phyloP scores from a whole-genome alignment of 805 yeast species.

The Komagataella populi region DNA sequence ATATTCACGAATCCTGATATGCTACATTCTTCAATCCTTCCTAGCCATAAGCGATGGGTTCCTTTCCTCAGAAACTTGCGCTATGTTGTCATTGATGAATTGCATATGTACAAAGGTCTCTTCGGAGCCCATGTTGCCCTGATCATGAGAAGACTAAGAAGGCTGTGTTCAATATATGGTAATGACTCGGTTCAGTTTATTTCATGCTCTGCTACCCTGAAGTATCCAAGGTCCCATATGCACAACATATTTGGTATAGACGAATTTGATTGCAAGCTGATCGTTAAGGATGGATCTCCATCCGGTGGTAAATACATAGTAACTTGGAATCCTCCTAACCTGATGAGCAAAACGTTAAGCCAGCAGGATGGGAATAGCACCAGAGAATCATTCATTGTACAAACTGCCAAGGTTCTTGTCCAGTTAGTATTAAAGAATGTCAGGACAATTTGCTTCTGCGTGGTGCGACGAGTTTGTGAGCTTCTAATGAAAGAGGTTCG shows the following conservation, averaged over 20 bases:
- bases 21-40: slow-evolving; percentile 74
- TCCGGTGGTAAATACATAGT: slow-evolving; percentile 62
- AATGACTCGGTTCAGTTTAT: slow-evolving; percentile 50
- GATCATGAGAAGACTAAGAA: slow-evolving; percentile 64
- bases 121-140: slow-evolving; percentile 90
- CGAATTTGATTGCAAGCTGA: slow-evolving; percentile 33
- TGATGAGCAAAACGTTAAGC: slow-evolving; percentile 20
- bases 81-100: slow-evolving; percentile 70
- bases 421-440: slow-evolving; percentile 50
- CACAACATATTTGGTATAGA: slow-evolving; percentile 57
- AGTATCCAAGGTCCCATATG: slow-evolving; percentile 64
- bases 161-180: slow-evolving; percentile 45
- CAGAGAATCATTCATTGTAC: slow-evolving; percentile 51
- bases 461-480: slow-evolving; percentile 78
- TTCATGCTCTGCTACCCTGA: slow-evolving; percentile 90
- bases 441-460: slow-evolving; percentile 83
- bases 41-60: slow-evolving; percentile 65
- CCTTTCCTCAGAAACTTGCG: slow-evolving; percentile 49
- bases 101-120: slow-evolving; percentile 80
- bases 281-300: slow-evolving; percentile 81
- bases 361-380: slow-evolving; percentile 33
- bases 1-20: slow-evolving; percentile 94
- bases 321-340: slow-evolving; percentile 75
- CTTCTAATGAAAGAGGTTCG: slow-evolving; percentile 75
- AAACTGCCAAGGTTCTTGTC: slow-evolving; percentile 63